Conservation (phyloP, 176 grass and related monocot species). For the Luzula sylvatica region DNA sequence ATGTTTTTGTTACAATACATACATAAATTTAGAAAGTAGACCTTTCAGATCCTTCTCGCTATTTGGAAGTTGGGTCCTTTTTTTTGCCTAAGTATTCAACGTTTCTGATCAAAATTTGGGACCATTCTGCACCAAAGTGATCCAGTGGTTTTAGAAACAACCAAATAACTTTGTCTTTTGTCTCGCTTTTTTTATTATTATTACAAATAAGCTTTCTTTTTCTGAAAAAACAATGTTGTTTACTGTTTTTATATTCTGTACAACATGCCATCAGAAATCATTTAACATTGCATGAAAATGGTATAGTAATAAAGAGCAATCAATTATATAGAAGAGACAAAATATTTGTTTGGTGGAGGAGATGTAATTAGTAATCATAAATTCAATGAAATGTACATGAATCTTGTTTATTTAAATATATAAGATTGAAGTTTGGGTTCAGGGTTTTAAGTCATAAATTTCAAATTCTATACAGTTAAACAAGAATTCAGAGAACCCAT, state of each 20-base stretch:
- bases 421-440: too few relatives aligned
- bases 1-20: too few relatives aligned
- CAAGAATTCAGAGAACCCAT: constrained; percentile 43
- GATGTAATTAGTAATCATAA: too few relatives aligned
- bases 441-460: too few relatives aligned
- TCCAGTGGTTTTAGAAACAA: not conserved
- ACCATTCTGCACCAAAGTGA: not conserved
- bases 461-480: constrained; percentile 29
- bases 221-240: not conserved
- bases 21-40: too few relatives aligned
- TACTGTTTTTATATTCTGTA: not conserved
- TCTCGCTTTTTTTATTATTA: not conserved
- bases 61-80: constrained; percentile 8
- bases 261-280: not conserved
- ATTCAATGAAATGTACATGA: too few relatives aligned
- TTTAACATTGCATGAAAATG: not conserved
- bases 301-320: constrained; percentile 1
- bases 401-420: too few relatives aligned
- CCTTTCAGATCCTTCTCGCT: not conserved
- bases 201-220: not conserved
- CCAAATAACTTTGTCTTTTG: not conserved
- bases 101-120: constrained; percentile 9
- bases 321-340: not conserved
- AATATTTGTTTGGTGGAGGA: too few relatives aligned
- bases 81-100: not conserved